phyloP scores from a whole-genome alignment of 2,329 filamentous ascomycete species.

The Cryphonectria nitschkei region DNA sequence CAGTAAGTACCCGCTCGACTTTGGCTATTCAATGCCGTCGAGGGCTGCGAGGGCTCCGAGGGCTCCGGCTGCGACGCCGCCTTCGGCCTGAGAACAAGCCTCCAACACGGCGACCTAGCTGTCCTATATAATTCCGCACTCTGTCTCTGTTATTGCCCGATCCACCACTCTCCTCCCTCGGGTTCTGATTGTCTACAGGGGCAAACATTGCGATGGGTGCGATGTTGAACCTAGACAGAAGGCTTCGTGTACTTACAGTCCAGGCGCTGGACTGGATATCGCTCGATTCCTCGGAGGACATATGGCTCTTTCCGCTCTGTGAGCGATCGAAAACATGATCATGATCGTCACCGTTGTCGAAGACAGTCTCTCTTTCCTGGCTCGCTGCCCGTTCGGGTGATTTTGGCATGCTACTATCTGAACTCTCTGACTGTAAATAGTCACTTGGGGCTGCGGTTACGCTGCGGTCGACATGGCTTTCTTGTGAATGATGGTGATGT shows the following conservation, averaged over 20 bases:
- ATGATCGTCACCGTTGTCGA: neutral
- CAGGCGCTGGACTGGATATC: neutral
- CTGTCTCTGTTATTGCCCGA: neutral
- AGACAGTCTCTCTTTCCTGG: neutral
- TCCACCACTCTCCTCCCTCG: neutral
- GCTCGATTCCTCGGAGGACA: neutral
- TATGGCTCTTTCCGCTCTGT: neutral
- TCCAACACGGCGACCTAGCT: neutral
- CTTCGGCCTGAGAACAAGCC: neutral
- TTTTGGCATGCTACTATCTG: too few species aligned
- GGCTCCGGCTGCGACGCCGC: neutral
- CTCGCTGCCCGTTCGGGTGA: neutral
- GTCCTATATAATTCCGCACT: neutral
- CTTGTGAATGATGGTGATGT: neutral
- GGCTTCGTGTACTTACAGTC: neutral
- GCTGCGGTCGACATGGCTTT: neutral
- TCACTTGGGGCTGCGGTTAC: neutral
- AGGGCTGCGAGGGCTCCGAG: neutral
- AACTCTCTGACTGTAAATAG: neutral
- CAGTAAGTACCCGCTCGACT: neutral
- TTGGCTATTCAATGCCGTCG: neutral
- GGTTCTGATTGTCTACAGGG: neutral
- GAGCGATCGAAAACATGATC: neutral
- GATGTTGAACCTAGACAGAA: neutral
- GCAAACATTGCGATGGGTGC: neutral